phyloP scores from a whole-genome alignment of 768 basidiomycete species.

The Termitomyces bulborhizus region DNA sequence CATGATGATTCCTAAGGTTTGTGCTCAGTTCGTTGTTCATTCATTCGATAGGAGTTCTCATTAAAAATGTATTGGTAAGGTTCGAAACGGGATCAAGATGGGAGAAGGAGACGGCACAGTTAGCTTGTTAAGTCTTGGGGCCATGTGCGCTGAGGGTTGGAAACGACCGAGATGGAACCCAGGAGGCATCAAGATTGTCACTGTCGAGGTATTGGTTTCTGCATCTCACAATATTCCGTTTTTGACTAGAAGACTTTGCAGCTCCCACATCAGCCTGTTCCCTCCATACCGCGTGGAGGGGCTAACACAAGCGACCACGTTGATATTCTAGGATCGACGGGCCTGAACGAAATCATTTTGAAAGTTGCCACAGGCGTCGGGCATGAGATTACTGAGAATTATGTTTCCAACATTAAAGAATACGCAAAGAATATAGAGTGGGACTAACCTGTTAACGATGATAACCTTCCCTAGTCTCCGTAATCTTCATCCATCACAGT shows the following conservation, averaged over 20 bases:
- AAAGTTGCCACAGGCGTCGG: slow-evolving; percentile 84
- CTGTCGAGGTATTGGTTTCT: slow-evolving; percentile 62
- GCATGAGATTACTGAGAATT: slow-evolving; percentile 60
- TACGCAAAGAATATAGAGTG: slow-evolving; percentile 72
- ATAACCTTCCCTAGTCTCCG: neutral
- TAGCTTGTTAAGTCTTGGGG: slow-evolving; percentile 74
- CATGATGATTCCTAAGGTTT: slow-evolving; percentile 46
- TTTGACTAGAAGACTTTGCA: slow-evolving; percentile 19
- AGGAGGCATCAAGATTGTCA: slow-evolving; percentile 76
- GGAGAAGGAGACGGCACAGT: slow-evolving; percentile 97
- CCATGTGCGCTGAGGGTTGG: slow-evolving; percentile 99
- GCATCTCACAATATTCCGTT: neutral
- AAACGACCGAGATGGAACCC: slow-evolving; percentile 88
- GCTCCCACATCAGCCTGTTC: slow-evolving; percentile 75
- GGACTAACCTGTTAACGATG: slow-evolving; percentile 42
- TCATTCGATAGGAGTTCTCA: neutral
- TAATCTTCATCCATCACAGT: neutral
- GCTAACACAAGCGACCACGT: slow-evolving; percentile 91
- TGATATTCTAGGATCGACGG: slow-evolving; percentile 73
- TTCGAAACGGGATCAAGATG: slow-evolving; percentile 82
- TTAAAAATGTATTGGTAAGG: slow-evolving; percentile 24
- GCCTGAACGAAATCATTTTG: slow-evolving; percentile 84
- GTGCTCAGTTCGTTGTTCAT: neutral
- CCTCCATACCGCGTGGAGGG: slow-evolving; percentile 78
- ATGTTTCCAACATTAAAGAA: slow-evolving; percentile 73